Base-by-base conservation (phyloP, 805 yeast species). In the Metschnikowia vanudenii region DNA sequence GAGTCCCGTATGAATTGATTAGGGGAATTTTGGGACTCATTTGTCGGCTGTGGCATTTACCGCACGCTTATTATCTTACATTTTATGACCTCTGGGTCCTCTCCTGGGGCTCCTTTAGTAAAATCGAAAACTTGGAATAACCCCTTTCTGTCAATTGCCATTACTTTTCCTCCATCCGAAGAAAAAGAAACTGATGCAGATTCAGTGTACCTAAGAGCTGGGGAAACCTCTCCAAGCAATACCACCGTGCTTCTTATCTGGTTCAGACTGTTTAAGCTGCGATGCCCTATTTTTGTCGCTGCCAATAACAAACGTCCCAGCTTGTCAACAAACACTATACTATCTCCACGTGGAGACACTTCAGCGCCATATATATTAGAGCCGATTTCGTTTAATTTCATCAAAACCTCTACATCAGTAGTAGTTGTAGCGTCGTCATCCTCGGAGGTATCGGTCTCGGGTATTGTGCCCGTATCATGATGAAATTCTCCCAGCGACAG, bases 291-390 rank as follows among this genome's bases (percentile, higher is more conserved):
- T 0, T 86, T 84, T 1, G 88, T 77, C 11, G 81, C 73, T 64
- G 86, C 78, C 33, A 89, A 69, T 55, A 79, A 88, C 0, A 90
- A 82, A 1, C 80, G 71, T 0, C 98, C 98, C 45, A 81, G 81
- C 49, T 87, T 79, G 59, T 86, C 94, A 17, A 90, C 65, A 55
- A 87, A 84, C 2, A 92, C 96, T 24, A 89, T 74, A 0, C 94
- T 84, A 60, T 90, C 96, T 26, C 94, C 91, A 18, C 96, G 71
- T 1, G 97, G 96, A 2, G 95, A 86, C 0, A 87, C 75, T 18
- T 84, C 82, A 46, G 84, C 79, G 37, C 75, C 73, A 61, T 91
- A 96, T 47, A 90, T 85, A 5, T 80, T 73, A 2, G 86, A 79
- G 0, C 98, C 97, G 13, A 91, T 77, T 57, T 91, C 96, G 45